These are phyloP conservation scores for Pleurotus tuoliensis DNA, from an alignment of 768 basidiomycete species.

Conservation along the genomic window DNA sequence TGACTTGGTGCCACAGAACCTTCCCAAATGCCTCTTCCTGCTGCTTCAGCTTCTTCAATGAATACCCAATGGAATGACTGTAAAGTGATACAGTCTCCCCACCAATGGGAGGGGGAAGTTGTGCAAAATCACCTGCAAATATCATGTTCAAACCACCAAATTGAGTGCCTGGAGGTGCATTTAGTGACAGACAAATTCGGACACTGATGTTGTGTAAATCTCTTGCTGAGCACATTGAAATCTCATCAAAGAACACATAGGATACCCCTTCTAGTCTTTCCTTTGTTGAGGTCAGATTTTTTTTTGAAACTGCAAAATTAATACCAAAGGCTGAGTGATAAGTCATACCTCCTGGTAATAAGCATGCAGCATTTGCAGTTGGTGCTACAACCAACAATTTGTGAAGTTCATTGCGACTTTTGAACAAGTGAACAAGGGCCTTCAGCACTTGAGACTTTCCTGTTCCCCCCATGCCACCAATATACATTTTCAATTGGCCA, in stretches of 20 bases:
- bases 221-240: conserved; percentile 31
- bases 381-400: conserved; percentile 21
- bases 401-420: conserved; percentile 20
- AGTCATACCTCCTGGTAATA: conserved; percentile 20
- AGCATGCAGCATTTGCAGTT: conserved; percentile 21
- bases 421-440: conserved; percentile 21
- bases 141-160: conserved; percentile 35
- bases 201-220: conserved; percentile 27
- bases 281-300: background rate
- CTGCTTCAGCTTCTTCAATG: background rate
- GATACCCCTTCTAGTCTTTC: no score
- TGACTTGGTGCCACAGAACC: conserved; percentile 26
- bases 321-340: conserved; percentile 17
- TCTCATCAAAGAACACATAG: no score
- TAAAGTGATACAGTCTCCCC: conserved; percentile 14
- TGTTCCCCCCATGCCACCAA: conserved; percentile 29
- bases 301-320: background rate
- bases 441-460: conserved; percentile 28
- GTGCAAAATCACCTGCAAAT: conserved; percentile 38
- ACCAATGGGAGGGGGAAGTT: conserved; percentile 19
- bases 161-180: conserved; percentile 9
- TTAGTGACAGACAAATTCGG: conserved; percentile 16
- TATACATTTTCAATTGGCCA: conserved; percentile 25
- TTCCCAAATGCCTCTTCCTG: conserved; percentile 23
- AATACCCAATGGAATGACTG: conserved; percentile 5